Evolutionary conservation across 75 land plant species (phyloP), one percentile per base, ranked within the genome.

Genomic region (Gnetum montanum): DNA sequence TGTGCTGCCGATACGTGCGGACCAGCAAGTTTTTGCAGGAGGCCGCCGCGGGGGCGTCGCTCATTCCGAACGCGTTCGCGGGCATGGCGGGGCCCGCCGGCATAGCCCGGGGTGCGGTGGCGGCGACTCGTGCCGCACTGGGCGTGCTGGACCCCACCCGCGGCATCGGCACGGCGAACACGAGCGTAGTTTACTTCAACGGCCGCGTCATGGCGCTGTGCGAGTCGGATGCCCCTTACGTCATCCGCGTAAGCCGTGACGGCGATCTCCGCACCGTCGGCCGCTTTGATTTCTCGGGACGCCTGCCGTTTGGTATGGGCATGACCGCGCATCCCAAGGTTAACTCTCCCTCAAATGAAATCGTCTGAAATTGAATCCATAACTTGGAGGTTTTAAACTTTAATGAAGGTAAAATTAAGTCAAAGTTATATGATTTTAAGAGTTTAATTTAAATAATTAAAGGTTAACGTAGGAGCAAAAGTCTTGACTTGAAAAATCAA

Each of bases 141-240:
- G 83, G 94, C 1, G 67, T 81, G 20, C 44, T 55, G 27, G 55
- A 81, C 46, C 62, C 55, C 15, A 4, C 24, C 1, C 34, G 70
- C 4, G 89, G 90, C 12, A 46, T 67, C 8, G 93, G 93, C 12
- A 34, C 74, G 19, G 88, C 84, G 6, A 83, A 87, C 57, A 80
- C 88, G 3, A 77, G 77, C 33, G 28, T 84, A 8, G 69, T 58
- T 35, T 74, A 57, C 62, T 60, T 74, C 52, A 76, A 65, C n/a
- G 59, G 57, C 18, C 61, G 44, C 19, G 59, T 78, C 8, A 74
- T 66, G 36, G 85, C 88, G 0, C 74, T 84, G 20, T 72, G 67
- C 7, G 93, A 84, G n/a, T 41, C 43, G 1, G 43, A 41, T 41
- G 4, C 16, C 0, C 43, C 43, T 3, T 41, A 41, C 16, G 43